Evolutionary conservation across 2,329 filamentous ascomycete genomes (phyloP).

Genomic region (Microdochium nivale): DNA sequence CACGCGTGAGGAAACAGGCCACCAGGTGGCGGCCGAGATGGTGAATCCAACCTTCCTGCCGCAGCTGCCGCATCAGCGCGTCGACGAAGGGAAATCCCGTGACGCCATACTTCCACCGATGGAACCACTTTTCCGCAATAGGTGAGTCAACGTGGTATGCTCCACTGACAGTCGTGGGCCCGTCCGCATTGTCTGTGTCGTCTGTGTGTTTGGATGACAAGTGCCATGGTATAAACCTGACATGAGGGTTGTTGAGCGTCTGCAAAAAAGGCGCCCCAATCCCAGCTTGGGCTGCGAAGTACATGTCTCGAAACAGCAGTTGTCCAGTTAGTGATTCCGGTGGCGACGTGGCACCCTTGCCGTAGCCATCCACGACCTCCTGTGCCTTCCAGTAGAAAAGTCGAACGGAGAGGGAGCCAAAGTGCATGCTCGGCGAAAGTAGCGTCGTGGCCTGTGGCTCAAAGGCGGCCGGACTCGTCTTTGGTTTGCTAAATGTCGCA

Average conservation of each 20-base stretch:
- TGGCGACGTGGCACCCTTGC: constrained; percentile 47
- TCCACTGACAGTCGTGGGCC: constrained; percentile 42
- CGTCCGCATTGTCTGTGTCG: constrained; percentile 19
- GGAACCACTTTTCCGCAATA: constrained; percentile 56
- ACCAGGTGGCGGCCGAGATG: constrained; percentile 71
- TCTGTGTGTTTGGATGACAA: constrained; percentile 51
- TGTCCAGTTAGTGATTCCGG: constrained; percentile 67
- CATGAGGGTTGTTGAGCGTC: constrained; percentile 55
- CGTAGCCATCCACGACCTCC: constrained; percentile 49
- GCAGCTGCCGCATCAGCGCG: constrained; percentile 68
- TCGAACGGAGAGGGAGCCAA: constrained; percentile 61
- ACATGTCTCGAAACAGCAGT: constrained; percentile 74
- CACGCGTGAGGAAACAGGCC: constrained; percentile 71
- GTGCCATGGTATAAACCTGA: constrained; percentile 74
- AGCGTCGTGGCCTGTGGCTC: constrained; percentile 65
- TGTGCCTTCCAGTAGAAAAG: constrained; percentile 66
- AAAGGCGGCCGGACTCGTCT: constrained; percentile 66
- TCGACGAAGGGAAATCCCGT: constrained; percentile 80
- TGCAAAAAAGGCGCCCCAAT: constrained; percentile 57
- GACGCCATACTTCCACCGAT: constrained; percentile 57
- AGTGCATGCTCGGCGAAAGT: constrained; percentile 66
- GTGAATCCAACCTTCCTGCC: constrained; percentile 69
- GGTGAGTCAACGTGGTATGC: constrained; percentile 55
- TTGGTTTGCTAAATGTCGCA: constrained; percentile 68
- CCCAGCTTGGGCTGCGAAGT: constrained; percentile 67